Base-by-base conservation (phyloP, 2,329 filamentous ascomycete species). In the Penicillium vulpinum region DNA sequence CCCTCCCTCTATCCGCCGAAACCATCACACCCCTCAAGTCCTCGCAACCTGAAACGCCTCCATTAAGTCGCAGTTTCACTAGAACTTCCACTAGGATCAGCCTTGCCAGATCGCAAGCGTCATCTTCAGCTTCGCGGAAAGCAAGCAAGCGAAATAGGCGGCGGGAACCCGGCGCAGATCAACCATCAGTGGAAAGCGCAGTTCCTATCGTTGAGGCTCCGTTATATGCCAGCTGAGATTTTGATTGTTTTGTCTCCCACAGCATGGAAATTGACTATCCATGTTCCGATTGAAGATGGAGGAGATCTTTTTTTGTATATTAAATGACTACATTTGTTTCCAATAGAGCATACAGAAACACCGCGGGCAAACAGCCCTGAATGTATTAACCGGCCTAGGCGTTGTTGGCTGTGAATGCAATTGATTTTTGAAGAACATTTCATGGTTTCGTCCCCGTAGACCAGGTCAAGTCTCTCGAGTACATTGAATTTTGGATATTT, bases 41-140 rank as follows among this genome's bases (percentile, higher is more conserved):
- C 46, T 31, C 33, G 7, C 38, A 59, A 51, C 9, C 52, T 24
- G 26, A 43, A 26, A 33, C 28, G 4, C 39, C 56, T 7, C 29
- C 58, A 10, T 44, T 43, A 10, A 63, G 39, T 26, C 54, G 59
- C 43, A 50, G 54, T 38, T 66, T 66, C 40, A 57, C 58, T 44
- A 50, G 58, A 48, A 59, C 56, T 40, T 46, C 62, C 6, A 55
- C 47, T 10, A 52, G 51, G 38, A 48, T 59, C 24, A 40, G 31
- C 26, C 54, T 56, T 10, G 26, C 50, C 26, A 56, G 21, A 52
- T 33, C 54, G 2, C 44, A 49, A 28, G 9, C 22, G 2, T 24
- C 46, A 36, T 26, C 47, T 18, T 33, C 35, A 26, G 33, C 40
- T 16, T 10, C 33, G 13, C 40, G 44, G n/a, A 46, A 46, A 41